Conservation (phyloP, 352 stramenopile genomes). For the Thalassiosira oceanica region DNA sequence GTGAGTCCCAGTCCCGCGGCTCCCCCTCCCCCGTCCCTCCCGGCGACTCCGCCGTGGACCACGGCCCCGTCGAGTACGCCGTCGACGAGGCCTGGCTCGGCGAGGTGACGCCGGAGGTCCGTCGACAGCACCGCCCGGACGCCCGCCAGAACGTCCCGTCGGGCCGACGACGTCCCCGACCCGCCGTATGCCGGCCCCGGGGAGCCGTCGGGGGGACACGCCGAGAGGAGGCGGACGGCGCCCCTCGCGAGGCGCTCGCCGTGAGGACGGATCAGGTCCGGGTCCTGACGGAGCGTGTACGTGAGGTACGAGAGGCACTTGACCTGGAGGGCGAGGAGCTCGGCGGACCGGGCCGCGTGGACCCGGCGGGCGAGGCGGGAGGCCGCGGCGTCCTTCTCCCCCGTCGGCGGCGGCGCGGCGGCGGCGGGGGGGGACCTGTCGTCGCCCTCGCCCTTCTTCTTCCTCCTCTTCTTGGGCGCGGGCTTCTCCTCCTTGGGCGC, state of each 20-base stretch:
- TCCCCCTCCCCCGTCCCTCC: background rate
- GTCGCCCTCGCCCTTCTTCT: background rate
- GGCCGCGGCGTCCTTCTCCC: background rate
- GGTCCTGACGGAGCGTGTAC: background rate
- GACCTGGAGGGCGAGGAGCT: background rate
- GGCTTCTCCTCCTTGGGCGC: too few species aligned
- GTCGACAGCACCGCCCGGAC: conserved; percentile 96
- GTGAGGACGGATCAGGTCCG: background rate
- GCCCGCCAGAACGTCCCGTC: conserved; percentile 94
- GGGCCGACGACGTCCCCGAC: conserved; percentile 77
- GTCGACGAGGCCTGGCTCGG: conserved; percentile 91
- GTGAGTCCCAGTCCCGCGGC: conserved; percentile 87
- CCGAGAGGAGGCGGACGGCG: background rate
- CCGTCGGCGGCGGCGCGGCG: background rate
- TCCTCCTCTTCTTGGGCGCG: conserved; percentile 4
- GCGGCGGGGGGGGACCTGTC: background rate
- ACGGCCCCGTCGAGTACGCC: conserved; percentile 94
- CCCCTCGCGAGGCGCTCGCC: background rate
- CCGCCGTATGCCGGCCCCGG: background rate
- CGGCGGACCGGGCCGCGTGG: background rate
- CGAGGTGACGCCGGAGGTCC: conserved; percentile 96
- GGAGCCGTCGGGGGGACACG: background rate
- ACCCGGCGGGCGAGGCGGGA: background rate
- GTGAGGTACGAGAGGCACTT: background rate
- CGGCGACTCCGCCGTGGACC: conserved; percentile 83